Base-by-base conservation (phyloP, 495 filamentous ascomycete genomes). In the Penicillium canariense region DNA sequence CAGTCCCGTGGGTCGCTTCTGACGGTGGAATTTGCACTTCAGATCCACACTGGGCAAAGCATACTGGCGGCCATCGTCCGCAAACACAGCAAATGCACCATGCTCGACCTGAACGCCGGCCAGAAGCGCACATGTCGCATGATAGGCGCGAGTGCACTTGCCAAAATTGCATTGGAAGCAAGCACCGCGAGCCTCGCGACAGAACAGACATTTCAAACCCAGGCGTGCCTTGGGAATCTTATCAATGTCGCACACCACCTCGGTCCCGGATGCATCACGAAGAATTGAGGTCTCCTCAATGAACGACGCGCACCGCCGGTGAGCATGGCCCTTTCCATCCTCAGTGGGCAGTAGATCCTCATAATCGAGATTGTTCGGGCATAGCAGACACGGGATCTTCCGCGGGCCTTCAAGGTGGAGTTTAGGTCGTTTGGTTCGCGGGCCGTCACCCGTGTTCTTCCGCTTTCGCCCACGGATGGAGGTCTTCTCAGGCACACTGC, bases 131-230 rank as follows among this genome's bases (percentile, higher is more conserved):
- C 94, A 99, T 12, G 91, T 97, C 2, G 92, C 90, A 69, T 99
- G 94, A 68, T 96, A 99, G 3, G 95, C 86, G 54, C 93, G 79
- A 22, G 88, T 88, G 68, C 94, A 99, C 69, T 96, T 97, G 77
- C 91, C 94, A 52, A 87, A 85, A 6, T 90, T 94, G 74, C 94
- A 99, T 69, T 99, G 94, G 76, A 99, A 96, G 71, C 92, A 96
- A 14, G 91, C 88, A 25, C 94, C 94, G 55, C 87, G 90, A 66
- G 91, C 94, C 43, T 90, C 93, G 31, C 91, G 89, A 66, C 94
- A 99, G 70, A 90, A 96, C 45, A 92, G 84, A 71, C 94, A 99
- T 67, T 92, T 96, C 52, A 97, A 83, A 8, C 94, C 91, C 61
- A 94, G 70, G 10, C 94, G 87, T 52, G 85, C 91, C 70, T 94